Evolutionary conservation across 352 stramenopile genomes (phyloP).

Genomic region (Phytophthora aleatoria): DNA sequence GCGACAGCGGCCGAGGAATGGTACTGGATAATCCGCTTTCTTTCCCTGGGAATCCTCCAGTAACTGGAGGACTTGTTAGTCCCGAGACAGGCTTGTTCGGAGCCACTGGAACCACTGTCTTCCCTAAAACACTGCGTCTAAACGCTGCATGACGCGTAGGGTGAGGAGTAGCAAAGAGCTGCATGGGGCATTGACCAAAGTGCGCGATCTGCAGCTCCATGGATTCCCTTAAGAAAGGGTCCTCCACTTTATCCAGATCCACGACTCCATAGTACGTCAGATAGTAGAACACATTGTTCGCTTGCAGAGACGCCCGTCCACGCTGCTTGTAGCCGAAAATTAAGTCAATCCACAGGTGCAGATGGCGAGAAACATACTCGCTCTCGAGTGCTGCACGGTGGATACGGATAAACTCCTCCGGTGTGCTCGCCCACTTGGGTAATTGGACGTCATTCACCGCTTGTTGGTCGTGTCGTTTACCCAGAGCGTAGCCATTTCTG

Average conservation of each 20-base stretch:
- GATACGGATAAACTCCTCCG: slow-evolving; percentile 96
- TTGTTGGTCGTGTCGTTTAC: slow-evolving; percentile 81
- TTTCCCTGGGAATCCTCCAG: not conserved
- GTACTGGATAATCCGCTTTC: slow-evolving; percentile 20
- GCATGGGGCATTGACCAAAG: slow-evolving; percentile 98
- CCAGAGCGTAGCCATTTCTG: slow-evolving; percentile 95
- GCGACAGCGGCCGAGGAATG: slow-evolving; percentile 57
- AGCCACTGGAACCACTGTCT: not conserved
- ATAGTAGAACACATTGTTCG: slow-evolving; percentile 97
- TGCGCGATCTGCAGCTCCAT: slow-evolving; percentile 98
- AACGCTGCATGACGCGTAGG: slow-evolving; percentile 59
- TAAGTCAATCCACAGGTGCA: slow-evolving; percentile 99
- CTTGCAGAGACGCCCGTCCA: slow-evolving; percentile 92
- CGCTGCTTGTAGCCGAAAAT: slow-evolving; percentile 99
- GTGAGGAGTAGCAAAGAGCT: slow-evolving; percentile 89
- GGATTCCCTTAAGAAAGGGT: slow-evolving; percentile 92
- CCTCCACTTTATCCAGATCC: slow-evolving; percentile 96
- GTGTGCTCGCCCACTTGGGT: slow-evolving; percentile 95
- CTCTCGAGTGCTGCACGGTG: slow-evolving; percentile 97
- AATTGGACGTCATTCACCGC: slow-evolving; percentile 95
- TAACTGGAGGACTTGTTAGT: slow-evolving; percentile 17
- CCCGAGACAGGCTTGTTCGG: slow-evolving; percentile 20
- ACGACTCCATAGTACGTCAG: slow-evolving; percentile 94
- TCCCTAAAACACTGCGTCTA: slow-evolving; percentile 26
- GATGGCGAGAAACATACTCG: slow-evolving; percentile 96